Evolutionary conservation across 768 basidiomycete genomes (phyloP).

Genomic region (Russula dissimulans): DNA sequence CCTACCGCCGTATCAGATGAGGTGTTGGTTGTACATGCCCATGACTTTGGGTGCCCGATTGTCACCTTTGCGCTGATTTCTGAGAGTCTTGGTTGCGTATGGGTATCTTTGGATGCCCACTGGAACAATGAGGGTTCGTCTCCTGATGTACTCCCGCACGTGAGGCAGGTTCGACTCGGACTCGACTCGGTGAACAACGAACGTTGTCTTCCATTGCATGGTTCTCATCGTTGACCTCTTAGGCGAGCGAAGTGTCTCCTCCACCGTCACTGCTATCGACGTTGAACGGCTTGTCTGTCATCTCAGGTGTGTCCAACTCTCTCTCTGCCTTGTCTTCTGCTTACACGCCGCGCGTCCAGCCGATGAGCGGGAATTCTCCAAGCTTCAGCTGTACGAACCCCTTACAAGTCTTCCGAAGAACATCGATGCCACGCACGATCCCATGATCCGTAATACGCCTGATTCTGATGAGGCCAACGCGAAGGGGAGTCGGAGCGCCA

Average conservation of each 20-base stretch:
- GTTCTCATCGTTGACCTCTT: neutral
- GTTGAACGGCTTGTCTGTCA: conserved; percentile 37
- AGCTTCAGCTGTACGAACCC: conserved; percentile 51
- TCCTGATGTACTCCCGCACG: neutral
- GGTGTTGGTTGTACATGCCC: conserved; percentile 19
- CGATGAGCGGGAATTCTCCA: conserved; percentile 37
- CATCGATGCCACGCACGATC: conserved; percentile 36
- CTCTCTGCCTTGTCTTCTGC: neutral
- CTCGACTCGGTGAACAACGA: conserved; percentile 32
- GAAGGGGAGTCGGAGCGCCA: conserved; percentile 10
- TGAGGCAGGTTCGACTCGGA: conserved; percentile 9
- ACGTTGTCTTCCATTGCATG: neutral
- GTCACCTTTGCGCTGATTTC: conserved; percentile 42
- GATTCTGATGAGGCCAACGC: conserved; percentile 10
- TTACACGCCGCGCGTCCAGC: conserved; percentile 29
- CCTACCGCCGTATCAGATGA: neutral
- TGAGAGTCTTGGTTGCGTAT: conserved; percentile 30
- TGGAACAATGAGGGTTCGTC: conserved; percentile 24
- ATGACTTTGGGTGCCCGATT: conserved; percentile 51
- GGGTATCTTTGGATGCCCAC: conserved; percentile 42
- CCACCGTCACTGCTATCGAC: conserved; percentile 31
- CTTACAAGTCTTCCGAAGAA: conserved; percentile 55
- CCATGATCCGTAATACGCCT: conserved; percentile 28
- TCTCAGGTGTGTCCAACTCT: conserved; percentile 35
- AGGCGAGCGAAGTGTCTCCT: conserved; percentile 32